Evolutionary conservation across 345 rosid species (phyloP), one percentile per base, ranked within the genome.

Genomic region (Populus ilicifolia): DNA sequence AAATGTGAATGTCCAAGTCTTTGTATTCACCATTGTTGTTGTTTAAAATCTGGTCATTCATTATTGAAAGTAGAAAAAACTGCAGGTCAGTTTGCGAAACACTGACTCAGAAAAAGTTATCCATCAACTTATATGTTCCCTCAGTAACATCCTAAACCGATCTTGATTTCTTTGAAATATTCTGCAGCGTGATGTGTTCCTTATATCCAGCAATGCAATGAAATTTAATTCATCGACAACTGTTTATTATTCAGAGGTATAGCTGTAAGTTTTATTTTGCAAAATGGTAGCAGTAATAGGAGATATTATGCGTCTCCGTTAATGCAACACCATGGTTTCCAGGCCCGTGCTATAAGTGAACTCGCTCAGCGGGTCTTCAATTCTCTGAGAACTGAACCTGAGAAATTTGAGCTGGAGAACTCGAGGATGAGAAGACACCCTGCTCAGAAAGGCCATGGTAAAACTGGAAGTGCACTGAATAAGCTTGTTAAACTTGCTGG

Each of bases 191-290:
- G 85, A 82, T 76, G 85, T 82, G 20, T 72, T 54, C 69, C 80
- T 82, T 16, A 75, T 82, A 72, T 65, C 77, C 67, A 82, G 63
- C 77, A 82, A 79, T 61, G 82, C 85, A 12, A 71, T 82, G 82
- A 72, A 41, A 63, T 82, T 82, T 27, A 79, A 75, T 64, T 27
- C 79, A 9, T n/a, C 82, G 23, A 62, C 43, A 16, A 56, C 82
- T 17, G 71, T 82, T 20, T 79, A 52, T 43, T 69, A 71, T 39
- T 16, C 63, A 71, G 80, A 75, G 80, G 85, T 82, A 67, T 23
- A 56, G 52, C 20, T 27, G 2, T 33, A n/a, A 61, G 41, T 25
- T 33, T n/a, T 35, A 5, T 52, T n/a, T 16, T 69, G 13, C 14
- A 30, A 38, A 30, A 27, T 5, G n/a, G 8, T 10, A 9, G 56